A percentile compares a stretch with the other conserved stretches of the same genome.
phyloP scores from a whole-genome alignment of 2,329 filamentous ascomycete genomes.

The Purpureocillium lavendulum region DNA sequence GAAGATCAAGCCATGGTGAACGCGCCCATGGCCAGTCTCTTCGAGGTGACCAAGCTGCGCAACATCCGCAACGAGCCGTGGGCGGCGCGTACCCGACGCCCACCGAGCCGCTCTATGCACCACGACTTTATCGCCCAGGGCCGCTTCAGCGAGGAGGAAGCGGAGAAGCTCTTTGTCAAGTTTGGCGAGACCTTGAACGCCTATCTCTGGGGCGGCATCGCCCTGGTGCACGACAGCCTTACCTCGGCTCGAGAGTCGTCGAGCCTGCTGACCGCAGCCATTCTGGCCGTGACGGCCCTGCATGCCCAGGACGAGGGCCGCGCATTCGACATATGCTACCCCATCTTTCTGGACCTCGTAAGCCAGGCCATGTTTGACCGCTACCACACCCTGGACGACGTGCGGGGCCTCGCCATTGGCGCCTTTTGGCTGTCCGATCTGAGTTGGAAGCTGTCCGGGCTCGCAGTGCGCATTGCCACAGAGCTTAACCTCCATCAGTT shows the following conservation, averaged over 20 bases:
- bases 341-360: constrained; percentile 48
- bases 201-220: constrained; percentile 24
- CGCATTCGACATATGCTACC: constrained; percentile 47
- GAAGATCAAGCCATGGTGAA: constrained; percentile 19
- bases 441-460: constrained; percentile 48
- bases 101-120: constrained; percentile 7
- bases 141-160: constrained; percentile 15
- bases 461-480: constrained; percentile 49
- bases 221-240: constrained; percentile 18
- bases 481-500: constrained; percentile 48
- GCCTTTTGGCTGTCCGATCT: constrained; percentile 56
- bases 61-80: constrained; percentile 22
- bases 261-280: constrained; percentile 18
- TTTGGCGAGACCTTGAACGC: constrained; percentile 20
- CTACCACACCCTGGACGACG: constrained; percentile 44
- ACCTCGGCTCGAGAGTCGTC: constrained; percentile 19
- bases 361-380: constrained; percentile 48
- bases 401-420: constrained; percentile 53
- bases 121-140: constrained; percentile 21
- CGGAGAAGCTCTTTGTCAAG: constrained; percentile 17
- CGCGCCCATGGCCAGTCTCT: constrained; percentile 23
- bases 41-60: constrained; percentile 21
- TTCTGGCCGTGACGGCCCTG: constrained; percentile 23
- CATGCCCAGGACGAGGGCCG: constrained; percentile 26
- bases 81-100: constrained; percentile 8